Base-by-base conservation (phyloP, 2,329 filamentous ascomycete genomes). In the Dothistroma pini region DNA sequence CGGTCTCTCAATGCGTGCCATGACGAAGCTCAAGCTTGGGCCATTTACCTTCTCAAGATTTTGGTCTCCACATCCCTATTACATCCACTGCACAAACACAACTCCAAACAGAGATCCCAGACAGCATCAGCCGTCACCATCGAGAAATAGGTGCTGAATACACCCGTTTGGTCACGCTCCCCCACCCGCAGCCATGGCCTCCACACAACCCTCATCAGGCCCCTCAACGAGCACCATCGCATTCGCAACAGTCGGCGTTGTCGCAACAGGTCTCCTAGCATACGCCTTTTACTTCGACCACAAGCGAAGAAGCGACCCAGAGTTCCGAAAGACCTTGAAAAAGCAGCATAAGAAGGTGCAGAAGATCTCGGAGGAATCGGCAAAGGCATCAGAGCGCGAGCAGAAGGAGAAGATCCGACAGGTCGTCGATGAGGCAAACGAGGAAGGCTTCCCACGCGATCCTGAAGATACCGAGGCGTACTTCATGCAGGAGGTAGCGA, bases 401-500 rank as follows among this genome's bases (percentile, higher is more conserved):
- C 88, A 90, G 80, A 86, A 88, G 74, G 84, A 90, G 76, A 80
- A 83, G 70, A 90, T 99, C 79, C 89, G 88, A 78, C 77, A 78
- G 60, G 86, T 85, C 56, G 89, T 97, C 54, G 86, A 91, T 70
- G 84, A 89, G 70, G 91, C 93, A 70, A 90, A 92, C 80, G 89
- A 90, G 61, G 92, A 96, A 77, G 95, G 93, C 60, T 97, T 96
- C 84, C 95, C 95, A 54, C 83, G 84, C 49, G 91, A 92, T 71
- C 86, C 93, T 38, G 93, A 97, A 76, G 92, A 96, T 81, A 92
- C 91, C 76, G 95, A 99, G 82, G 85, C 87, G 63, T 99, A 91
- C 82, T 99, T 99, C 80, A 96, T 97, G 86, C 88, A 91, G 75
- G 91, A 96, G 79, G 92, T 99, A 66, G 90, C 92, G 70, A 83